phyloP scores from a whole-genome alignment of 2,329 filamentous ascomycete species.

The Dryadomyces sulphureus region DNA sequence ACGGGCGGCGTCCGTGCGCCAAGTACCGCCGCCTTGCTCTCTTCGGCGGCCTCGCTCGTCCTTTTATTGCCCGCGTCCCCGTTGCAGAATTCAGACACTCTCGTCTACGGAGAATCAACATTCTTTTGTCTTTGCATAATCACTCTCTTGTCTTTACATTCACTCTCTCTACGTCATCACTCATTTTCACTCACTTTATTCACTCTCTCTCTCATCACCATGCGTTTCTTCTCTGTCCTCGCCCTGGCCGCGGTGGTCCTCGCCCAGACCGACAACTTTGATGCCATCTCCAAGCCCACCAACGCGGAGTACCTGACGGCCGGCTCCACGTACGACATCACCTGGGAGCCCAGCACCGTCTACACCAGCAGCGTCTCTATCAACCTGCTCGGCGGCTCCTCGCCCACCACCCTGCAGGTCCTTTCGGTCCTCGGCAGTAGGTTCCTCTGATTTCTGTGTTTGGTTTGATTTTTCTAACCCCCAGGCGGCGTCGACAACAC shows the following conservation, averaged over 20 bases:
- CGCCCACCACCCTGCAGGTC: slow-evolving; percentile 25
- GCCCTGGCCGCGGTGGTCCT: slow-evolving; percentile 34
- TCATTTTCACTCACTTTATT: no score
- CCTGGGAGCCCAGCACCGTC: slow-evolving; percentile 29
- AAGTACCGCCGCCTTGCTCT: no score
- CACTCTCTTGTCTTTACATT: no score
- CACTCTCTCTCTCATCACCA: no score
- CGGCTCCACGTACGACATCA: slow-evolving; percentile 33
- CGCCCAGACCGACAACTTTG: slow-evolving; percentile 42
- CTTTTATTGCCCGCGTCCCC: no score
- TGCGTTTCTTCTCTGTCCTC: slow-evolving; percentile 38
- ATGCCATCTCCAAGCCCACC: slow-evolving; percentile 33
- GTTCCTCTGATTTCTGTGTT: slow-evolving; percentile 15
- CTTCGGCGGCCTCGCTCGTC: no score
- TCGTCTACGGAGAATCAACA: no score
- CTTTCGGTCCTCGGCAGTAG: slow-evolving; percentile 32
- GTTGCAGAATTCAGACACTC: no score
- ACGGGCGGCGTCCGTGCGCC: no score
- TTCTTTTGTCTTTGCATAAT: no score
- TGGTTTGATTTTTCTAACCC: not conserved
- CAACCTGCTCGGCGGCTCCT: slow-evolving; percentile 36
- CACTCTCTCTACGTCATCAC: no score
- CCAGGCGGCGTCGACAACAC: slow-evolving; percentile 32
- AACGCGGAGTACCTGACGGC: slow-evolving; percentile 28
- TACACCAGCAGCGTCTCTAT: slow-evolving; percentile 34